A percentile compares a stretch with the other conserved stretches of the same genome.
These are phyloP conservation scores for Cladosporium sp. DNA, from an alignment of 2,329 filamentous ascomycete species.

Conservation along the genomic window DNA sequence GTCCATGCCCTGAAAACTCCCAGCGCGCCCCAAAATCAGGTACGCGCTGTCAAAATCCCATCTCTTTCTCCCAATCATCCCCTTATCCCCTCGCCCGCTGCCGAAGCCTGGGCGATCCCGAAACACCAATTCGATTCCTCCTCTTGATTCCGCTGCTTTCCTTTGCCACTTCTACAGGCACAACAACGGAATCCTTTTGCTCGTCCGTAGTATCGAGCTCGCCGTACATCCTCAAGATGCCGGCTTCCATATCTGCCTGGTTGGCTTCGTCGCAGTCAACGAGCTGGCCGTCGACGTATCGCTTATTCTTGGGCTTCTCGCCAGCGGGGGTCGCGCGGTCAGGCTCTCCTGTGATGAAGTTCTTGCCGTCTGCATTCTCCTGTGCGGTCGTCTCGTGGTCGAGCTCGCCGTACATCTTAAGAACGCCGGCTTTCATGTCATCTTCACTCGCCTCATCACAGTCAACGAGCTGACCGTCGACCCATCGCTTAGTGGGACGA, in stretches of 20 bases:
- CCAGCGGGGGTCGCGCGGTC: not conserved
- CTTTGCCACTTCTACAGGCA: not conserved
- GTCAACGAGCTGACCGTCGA: slow-evolving; percentile 7
- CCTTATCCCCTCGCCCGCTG: slow-evolving; percentile 21
- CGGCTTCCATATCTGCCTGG: slow-evolving; percentile 10
- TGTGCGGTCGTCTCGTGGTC: not conserved
- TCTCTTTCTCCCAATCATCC: not conserved
- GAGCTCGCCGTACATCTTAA: slow-evolving; percentile 7
- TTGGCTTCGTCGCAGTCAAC: slow-evolving; percentile 8
- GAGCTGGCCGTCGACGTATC: slow-evolving; percentile 9
- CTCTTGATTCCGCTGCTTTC: slow-evolving; percentile 1
- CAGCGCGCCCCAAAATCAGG: not conserved
- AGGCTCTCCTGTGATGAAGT: not conserved
- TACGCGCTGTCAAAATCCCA: not conserved
- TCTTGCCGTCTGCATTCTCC: slow-evolving; percentile 1
- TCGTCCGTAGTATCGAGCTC: slow-evolving; percentile 1
- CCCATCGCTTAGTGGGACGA: slow-evolving; percentile 7
- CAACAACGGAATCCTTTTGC: not conserved
- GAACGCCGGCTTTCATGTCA: slow-evolving; percentile 10
- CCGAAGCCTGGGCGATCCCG: slow-evolving; percentile 23
- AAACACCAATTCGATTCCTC: slow-evolving; percentile 10
- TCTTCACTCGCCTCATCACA: slow-evolving; percentile 7
- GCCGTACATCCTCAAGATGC: slow-evolving; percentile 8
- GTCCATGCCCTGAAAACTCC: not conserved
- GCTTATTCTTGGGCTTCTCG: not conserved